phyloP scores from a whole-genome alignment of 768 basidiomycete genomes.

The Megacollybia marginata region DNA sequence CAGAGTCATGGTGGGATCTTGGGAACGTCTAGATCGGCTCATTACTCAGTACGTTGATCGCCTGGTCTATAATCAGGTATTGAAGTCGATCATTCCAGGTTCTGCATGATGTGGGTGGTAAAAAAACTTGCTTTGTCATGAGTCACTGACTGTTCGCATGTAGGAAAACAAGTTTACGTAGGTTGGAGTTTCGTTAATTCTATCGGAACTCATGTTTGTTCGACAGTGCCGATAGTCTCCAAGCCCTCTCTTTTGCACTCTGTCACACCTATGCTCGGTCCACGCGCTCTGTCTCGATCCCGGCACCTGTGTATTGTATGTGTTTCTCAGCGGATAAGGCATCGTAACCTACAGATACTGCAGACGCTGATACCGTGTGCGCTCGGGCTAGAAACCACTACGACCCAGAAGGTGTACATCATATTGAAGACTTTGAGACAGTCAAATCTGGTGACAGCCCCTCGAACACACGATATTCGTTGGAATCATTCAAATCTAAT shows the following conservation, averaged over 20 bases:
- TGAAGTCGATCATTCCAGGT: background rate
- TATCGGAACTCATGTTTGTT: background rate
- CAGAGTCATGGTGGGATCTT: constrained; percentile 49
- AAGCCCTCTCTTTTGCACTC: constrained; percentile 37
- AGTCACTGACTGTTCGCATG: constrained; percentile 31
- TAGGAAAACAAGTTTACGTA: constrained; percentile 27
- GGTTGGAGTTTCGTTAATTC: background rate
- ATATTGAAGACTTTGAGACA: background rate
- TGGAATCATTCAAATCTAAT: background rate
- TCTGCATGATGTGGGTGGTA: background rate
- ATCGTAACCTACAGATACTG: background rate
- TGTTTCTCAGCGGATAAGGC: constrained; percentile 1
- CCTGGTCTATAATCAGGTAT: background rate
- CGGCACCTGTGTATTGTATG: constrained; percentile 56
- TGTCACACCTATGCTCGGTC: constrained; percentile 49
- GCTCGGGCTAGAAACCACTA: background rate
- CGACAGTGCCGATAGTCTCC: constrained; percentile 17
- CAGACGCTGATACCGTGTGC: constrained; percentile 4
- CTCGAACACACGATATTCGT: background rate
- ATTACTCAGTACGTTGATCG: constrained; percentile 26
- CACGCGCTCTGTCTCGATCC: constrained; percentile 51
- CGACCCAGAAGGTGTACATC: background rate
- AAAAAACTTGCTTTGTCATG: background rate
- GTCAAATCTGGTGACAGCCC: background rate
- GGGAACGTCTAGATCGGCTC: constrained; percentile 17